Conservation (phyloP, 2,329 filamentous ascomycete genomes). For the Boeremia lycopersici region DNA sequence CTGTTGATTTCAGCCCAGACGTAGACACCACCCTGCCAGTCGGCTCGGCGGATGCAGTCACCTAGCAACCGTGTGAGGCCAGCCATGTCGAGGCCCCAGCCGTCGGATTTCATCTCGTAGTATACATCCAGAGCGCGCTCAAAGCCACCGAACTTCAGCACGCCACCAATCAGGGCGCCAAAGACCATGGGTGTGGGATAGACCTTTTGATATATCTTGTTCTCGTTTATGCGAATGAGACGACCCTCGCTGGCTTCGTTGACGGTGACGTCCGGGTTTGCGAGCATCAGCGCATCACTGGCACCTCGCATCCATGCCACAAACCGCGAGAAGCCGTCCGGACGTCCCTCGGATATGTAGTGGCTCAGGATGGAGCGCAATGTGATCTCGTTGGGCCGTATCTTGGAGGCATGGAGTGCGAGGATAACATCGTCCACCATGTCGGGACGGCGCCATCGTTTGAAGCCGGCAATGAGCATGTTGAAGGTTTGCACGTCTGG, state of each 20-base stretch:
- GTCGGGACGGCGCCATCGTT: slow-evolving; percentile 30
- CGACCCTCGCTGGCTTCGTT: slow-evolving; percentile 37
- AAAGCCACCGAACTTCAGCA: slow-evolving; percentile 53
- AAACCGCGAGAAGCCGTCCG: slow-evolving; percentile 46
- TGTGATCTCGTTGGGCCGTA: slow-evolving; percentile 55
- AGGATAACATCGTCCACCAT: slow-evolving; percentile 40
- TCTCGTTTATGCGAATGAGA: slow-evolving; percentile 29
- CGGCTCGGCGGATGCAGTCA: slow-evolving; percentile 48
- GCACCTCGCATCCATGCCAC: slow-evolving; percentile 52
- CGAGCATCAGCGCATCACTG: slow-evolving; percentile 48
- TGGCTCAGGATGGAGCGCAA: slow-evolving; percentile 49
- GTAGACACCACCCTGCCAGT: slow-evolving; percentile 44
- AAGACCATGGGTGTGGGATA: slow-evolving; percentile 54
- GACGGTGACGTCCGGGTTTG: slow-evolving; percentile 47
- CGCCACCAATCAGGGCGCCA: slow-evolving; percentile 49
- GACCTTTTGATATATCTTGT: slow-evolving; percentile 51
- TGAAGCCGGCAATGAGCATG: slow-evolving; percentile 69
- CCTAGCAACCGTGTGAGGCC: slow-evolving; percentile 49
- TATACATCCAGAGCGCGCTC: slow-evolving; percentile 51
- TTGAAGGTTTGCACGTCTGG: slow-evolving; percentile 75
- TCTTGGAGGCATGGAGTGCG: slow-evolving; percentile 44
- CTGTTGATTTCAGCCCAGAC: slow-evolving; percentile 52
- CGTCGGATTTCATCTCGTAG: slow-evolving; percentile 50
- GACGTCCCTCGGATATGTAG: slow-evolving; percentile 42
- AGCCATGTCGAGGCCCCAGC: slow-evolving; percentile 53